phyloP scores from a whole-genome alignment of 2,329 filamentous ascomycete genomes.

The Cladosporium sp. region DNA sequence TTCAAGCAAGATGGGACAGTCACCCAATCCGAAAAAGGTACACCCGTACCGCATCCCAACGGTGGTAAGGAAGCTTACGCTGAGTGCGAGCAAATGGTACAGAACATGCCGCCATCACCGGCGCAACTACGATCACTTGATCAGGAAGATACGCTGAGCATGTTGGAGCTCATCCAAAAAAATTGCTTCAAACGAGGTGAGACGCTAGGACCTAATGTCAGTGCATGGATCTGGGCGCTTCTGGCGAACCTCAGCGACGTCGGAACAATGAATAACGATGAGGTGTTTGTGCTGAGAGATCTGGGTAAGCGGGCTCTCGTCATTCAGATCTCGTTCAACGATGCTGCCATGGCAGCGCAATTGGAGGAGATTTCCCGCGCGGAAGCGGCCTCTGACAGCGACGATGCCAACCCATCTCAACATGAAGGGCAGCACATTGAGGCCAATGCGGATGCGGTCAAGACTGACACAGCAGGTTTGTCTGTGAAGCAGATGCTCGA shows the following conservation, averaged over 20 bases:
- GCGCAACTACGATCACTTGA: conserved; percentile 53
- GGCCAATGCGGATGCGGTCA: neutral
- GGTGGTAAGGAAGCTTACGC: conserved; percentile 50
- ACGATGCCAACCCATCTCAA: neutral
- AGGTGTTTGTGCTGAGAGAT: conserved; percentile 72
- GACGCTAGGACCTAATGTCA: conserved; percentile 61
- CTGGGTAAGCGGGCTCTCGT: conserved; percentile 66
- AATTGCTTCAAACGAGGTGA: conserved; percentile 60
- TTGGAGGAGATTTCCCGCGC: conserved; percentile 20
- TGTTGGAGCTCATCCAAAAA: conserved; percentile 52
- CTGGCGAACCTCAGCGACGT: conserved; percentile 65
- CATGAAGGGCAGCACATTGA: conserved; percentile 10
- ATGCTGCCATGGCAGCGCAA: conserved; percentile 24
- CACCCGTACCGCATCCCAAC: conserved; percentile 31
- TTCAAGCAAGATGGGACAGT: conserved; percentile 53
- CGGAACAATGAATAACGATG: conserved; percentile 69
- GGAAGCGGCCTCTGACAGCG: neutral
- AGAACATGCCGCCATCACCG: conserved; percentile 43
- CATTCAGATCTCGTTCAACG: conserved; percentile 25
- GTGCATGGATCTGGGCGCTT: conserved; percentile 81
- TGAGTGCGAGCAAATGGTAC: conserved; percentile 50
- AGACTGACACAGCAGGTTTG: conserved; percentile 11
- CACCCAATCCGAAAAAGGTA: neutral
- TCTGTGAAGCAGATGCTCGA: conserved; percentile 24
- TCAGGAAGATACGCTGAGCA: conserved; percentile 60